These are phyloP conservation scores for Colletotrichum echinochloae DNA, from an alignment of 2,329 filamentous ascomycete genomes.

Conservation along the genomic window DNA sequence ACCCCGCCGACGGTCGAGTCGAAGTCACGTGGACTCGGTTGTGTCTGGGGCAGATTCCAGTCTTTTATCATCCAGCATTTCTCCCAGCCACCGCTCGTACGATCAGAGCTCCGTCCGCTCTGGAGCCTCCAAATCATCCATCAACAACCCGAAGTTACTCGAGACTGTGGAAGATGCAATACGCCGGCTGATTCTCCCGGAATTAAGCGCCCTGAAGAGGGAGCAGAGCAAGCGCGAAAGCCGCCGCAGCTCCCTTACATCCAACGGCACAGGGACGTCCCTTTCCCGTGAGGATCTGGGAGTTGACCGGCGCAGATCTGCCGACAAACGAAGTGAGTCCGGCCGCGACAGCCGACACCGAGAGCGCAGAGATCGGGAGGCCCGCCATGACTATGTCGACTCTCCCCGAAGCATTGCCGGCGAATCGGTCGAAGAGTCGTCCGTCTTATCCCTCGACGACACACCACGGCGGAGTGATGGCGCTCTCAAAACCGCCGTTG, in stretches of 20 bases:
- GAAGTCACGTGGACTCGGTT: conserved; percentile 63
- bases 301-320: conserved; percentile 71
- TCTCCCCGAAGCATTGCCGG: conserved; percentile 62
- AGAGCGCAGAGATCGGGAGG: conserved; percentile 59
- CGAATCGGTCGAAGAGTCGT: conserved; percentile 57
- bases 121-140: conserved; percentile 72
- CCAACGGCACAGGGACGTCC: conserved; percentile 62
- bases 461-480: conserved; percentile 61
- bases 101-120: conserved; percentile 67
- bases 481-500: conserved; percentile 58
- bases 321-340: conserved; percentile 64
- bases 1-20: conserved; percentile 63
- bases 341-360: conserved; percentile 62
- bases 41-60: conserved; percentile 67
- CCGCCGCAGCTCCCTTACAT: conserved; percentile 73
- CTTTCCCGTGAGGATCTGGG: conserved; percentile 67
- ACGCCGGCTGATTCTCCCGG: conserved; percentile 87
- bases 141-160: conserved; percentile 91
- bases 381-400: conserved; percentile 65
- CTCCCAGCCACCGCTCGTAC: conserved; percentile 66
- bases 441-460: conserved; percentile 53
- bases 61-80: conserved; percentile 64
- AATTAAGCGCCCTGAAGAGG: conserved; percentile 90
- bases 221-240: conserved; percentile 85
- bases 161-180: conserved; percentile 96